Evolutionary conservation across 1,284 basidiomycete genomes (phyloP).

Genomic region (Ganoderma lingzhi): DNA sequence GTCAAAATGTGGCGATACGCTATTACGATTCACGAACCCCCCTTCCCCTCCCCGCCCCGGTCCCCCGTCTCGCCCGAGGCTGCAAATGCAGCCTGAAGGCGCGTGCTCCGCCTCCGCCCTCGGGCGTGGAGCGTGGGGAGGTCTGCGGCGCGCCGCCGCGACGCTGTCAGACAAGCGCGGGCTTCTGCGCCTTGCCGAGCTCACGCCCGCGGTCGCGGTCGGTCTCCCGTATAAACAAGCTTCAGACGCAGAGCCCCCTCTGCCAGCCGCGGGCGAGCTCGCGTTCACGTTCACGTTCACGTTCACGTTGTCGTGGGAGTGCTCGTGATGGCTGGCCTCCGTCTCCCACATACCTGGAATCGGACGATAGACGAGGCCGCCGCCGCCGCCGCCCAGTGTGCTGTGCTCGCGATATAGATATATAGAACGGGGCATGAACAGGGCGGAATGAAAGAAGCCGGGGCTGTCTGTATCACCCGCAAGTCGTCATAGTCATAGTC

Average conservation of each 20-base stretch:
- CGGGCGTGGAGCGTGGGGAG: background rate
- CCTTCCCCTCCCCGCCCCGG: background rate
- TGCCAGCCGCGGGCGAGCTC: constrained; percentile 3
- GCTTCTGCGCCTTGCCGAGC: background rate
- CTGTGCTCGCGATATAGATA: background rate
- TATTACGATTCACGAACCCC: background rate
- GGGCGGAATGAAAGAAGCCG: constrained; percentile 1
- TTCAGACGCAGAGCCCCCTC: constrained; percentile 3
- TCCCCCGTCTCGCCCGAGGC: background rate
- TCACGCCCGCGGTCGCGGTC: background rate
- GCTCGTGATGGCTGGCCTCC: background rate
- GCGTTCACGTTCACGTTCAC: background rate
- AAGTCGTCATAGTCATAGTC: too few species aligned
- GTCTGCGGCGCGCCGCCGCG: background rate
- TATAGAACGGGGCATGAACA: background rate
- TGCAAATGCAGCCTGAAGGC: background rate
- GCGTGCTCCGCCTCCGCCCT: background rate
- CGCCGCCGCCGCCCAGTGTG: background rate
- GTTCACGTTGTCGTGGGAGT: background rate
- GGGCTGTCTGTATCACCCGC: background rate
- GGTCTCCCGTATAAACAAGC: background rate
- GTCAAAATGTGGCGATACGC: background rate
- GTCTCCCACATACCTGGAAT: background rate
- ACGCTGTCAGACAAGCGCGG: constrained; percentile 2
- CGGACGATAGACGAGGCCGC: background rate